phyloP scores from a whole-genome alignment of 164 flowering plant species.

The Aristolochia contorta region DNA sequence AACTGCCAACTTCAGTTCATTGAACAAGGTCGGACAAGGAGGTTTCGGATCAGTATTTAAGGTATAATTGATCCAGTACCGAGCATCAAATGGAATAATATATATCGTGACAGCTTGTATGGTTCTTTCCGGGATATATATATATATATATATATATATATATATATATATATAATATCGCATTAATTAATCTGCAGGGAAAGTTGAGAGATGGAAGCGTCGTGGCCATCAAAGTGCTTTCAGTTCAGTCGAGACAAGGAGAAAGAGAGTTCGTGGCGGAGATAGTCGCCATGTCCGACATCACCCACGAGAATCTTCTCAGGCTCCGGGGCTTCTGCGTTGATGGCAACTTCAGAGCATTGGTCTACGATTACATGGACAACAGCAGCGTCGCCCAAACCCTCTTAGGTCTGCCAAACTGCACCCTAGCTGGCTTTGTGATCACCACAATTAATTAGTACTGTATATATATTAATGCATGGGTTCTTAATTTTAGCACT shows the following conservation, averaged over 20 bases:
- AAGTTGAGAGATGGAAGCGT: constrained; percentile 56
- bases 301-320: constrained; percentile 72
- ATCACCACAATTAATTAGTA: too few species aligned
- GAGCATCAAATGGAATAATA: not conserved
- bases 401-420: constrained; percentile 47
- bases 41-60: constrained; percentile 38
- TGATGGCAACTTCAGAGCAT: constrained; percentile 57
- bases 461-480: too few species aligned
- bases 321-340: constrained; percentile 78
- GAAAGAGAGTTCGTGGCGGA: constrained; percentile 72
- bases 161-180: too few species aligned
- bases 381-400: constrained; percentile 75
- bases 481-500: too few species aligned
- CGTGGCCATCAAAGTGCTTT: constrained; percentile 84
- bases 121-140: too few species aligned
- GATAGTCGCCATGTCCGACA: constrained; percentile 54
- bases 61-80: constrained; percentile 13
- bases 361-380: constrained; percentile 78
- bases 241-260: constrained; percentile 77
- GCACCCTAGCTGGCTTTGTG: too few species aligned
- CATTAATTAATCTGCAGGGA: constrained; percentile 45
- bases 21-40: constrained; percentile 31
- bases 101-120: too few species aligned
- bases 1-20: constrained; percentile 20
- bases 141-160: too few species aligned